Percentiles rank a stretch among this genome's conserved stretches.
These are phyloP conservation scores for Betula pendula DNA, from an alignment of 306 rosid genomes.

Conservation along the genomic window DNA sequence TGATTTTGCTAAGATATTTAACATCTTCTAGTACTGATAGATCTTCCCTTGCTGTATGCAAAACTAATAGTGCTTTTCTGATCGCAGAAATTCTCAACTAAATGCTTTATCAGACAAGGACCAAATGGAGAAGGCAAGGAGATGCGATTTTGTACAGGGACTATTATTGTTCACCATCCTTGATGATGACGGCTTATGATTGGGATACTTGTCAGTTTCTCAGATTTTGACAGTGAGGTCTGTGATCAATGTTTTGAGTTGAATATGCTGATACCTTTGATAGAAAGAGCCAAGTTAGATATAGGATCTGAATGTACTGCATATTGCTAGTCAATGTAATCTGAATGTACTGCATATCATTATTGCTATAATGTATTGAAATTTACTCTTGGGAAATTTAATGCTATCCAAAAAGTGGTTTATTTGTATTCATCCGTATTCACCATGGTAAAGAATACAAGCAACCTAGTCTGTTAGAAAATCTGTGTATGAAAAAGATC, in stretches of 20 bases:
- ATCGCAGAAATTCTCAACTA: conserved; percentile 46
- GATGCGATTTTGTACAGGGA: conserved; percentile 58
- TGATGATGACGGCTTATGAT: conserved; percentile 50
- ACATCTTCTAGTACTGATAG: background rate
- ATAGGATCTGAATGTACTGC: conserved; percentile 33
- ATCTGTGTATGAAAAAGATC: background rate
- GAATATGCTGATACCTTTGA: conserved; percentile 18
- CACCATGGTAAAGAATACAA: background rate
- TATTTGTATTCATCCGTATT: no score
- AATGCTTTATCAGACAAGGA: conserved; percentile 51
- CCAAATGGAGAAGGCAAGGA: conserved; percentile 51
- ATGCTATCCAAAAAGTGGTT: no score
- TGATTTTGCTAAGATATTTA: background rate
- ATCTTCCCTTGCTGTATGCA: background rate
- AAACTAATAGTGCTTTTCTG: conserved; percentile 12
- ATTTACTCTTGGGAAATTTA: no score
- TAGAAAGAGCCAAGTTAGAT: conserved; percentile 24
- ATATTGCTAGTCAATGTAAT: conserved; percentile 17
- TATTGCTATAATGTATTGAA: no score
- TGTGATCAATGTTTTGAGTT: conserved; percentile 16
- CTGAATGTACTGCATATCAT: background rate
- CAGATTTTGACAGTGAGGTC: conserved; percentile 27
- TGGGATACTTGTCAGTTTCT: conserved; percentile 20
- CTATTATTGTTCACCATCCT: conserved; percentile 54
- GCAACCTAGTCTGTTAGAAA: background rate